phyloP scores from a whole-genome alignment of 2,329 filamentous ascomycete genomes.

The Drechslerella coelobrocha region DNA sequence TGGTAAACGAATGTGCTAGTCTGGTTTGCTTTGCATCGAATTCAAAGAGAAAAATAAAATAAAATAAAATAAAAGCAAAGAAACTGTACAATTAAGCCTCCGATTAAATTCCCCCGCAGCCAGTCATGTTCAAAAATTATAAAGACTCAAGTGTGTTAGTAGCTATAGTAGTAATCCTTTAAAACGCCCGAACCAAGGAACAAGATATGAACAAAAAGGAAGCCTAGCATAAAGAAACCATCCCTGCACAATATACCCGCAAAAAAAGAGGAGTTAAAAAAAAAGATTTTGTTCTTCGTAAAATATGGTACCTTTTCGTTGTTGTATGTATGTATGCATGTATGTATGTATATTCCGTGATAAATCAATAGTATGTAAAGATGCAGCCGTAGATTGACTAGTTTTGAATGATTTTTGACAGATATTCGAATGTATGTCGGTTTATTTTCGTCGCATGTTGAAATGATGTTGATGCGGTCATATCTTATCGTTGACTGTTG shows the following conservation, averaged over 20 bases:
- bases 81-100: slow-evolving; percentile 58
- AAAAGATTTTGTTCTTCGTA: slow-evolving; percentile 31
- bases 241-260: slow-evolving; percentile 54
- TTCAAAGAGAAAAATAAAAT: slow-evolving; percentile 57
- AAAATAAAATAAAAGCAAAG: slow-evolving; percentile 59
- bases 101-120: slow-evolving; percentile 47
- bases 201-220: slow-evolving; percentile 5
- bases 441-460: background rate
- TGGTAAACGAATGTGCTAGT: slow-evolving; percentile 18
- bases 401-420: background rate
- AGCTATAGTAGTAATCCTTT: slow-evolving; percentile 54
- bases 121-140: background rate
- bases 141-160: background rate
- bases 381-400: background rate
- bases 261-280: slow-evolving; percentile 11
- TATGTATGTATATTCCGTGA: slow-evolving; percentile 25
- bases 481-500: background rate
- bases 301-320: slow-evolving; percentile 14
- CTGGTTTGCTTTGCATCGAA: slow-evolving; percentile 45
- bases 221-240: slow-evolving; percentile 54
- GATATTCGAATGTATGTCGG: background rate
- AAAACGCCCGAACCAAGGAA: slow-evolving; percentile 34
- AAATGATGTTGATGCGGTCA: background rate
- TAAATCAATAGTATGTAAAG: slow-evolving; percentile 6
- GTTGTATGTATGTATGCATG: no score